Evolutionary conservation across 352 stramenopile species (phyloP), one percentile per base, ranked within the genome.

Genomic region (Phytophthora megakarya): DNA sequence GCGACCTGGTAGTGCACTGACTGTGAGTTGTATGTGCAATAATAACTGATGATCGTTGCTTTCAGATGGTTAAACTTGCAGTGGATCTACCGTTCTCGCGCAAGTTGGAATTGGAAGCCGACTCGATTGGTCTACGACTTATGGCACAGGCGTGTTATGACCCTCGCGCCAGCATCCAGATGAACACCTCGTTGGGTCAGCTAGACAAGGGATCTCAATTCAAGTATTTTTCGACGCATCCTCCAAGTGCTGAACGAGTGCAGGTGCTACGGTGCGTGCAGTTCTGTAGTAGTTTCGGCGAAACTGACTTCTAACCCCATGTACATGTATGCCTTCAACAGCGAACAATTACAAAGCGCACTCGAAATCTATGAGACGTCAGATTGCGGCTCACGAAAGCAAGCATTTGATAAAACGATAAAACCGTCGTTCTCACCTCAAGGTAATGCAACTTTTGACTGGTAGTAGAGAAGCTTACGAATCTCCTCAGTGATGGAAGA

Each of bases 141-240:
- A 88, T 88, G 78, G 76, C 78, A 2, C 75, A 73, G 43, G 78
- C 78, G 16, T 88, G 76, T 54, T 88, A 84, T 33, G 73, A 84
- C 46, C 78, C 78, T 51, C 76, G 74, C 10, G 78, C 76, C 15
- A 88, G 78, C 23, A 72, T 83, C 37, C 61, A 84, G 61, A 84
- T 88, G 70, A 80, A 81, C 45, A 66, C 73, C n/a, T 62, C 64
- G 21, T 39, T 81, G 23, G 63, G 70, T 18, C 51, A 71, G 19
- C 53, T 84, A 3, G 38, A 75, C 19, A 68, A 73, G 23, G 46
- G 63, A 18, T 59, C 65, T 3, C 48, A 81, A 18, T 54, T 81
- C 62, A 92, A 90, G 53, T 92, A 92, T 48, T 88, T 92, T 26
- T 92, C 83, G 40, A 92, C 83, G 10, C 80, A 92, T 30, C 83